Evolutionary conservation across 768 basidiomycete genomes (phyloP).

Genomic region (Gymnopilus junonius): DNA sequence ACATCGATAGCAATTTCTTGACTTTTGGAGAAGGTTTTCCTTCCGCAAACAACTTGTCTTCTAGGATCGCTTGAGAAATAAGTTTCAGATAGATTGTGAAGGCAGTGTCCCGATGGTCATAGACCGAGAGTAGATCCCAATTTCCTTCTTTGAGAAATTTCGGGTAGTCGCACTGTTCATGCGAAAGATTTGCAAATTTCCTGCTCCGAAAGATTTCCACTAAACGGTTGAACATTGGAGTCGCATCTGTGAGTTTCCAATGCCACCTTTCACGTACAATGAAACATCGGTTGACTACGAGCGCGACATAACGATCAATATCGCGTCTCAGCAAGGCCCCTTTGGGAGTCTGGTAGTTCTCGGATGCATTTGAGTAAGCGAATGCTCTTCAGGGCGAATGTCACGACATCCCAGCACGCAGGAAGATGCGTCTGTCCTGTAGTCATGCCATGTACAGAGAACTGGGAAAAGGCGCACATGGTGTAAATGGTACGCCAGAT

Average conservation of each 20-base stretch:
- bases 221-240: slow-evolving; percentile 62
- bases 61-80: slow-evolving; percentile 61
- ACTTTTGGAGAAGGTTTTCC: slow-evolving; percentile 44
- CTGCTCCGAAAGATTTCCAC: slow-evolving; percentile 78
- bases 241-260: slow-evolving; percentile 69
- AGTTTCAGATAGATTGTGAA: slow-evolving; percentile 85
- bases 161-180: slow-evolving; percentile 69
- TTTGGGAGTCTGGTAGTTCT: slow-evolving; percentile 42
- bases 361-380: slow-evolving; percentile 47
- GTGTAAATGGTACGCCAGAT: slow-evolving; percentile 75
- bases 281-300: slow-evolving; percentile 74
- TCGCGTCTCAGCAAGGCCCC: slow-evolving; percentile 60
- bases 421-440: slow-evolving; percentile 41
- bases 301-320: slow-evolving; percentile 58
- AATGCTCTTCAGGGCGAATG: slow-evolving; percentile 60
- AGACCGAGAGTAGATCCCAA: slow-evolving; percentile 52
- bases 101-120: slow-evolving; percentile 64
- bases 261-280: slow-evolving; percentile 76
- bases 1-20: slow-evolving; percentile 73
- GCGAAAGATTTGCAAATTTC: slow-evolving; percentile 71
- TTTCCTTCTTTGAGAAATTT: slow-evolving; percentile 65
- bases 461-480: slow-evolving; percentile 78
- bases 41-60: slow-evolving; percentile 30
- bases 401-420: slow-evolving; percentile 70
- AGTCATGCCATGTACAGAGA: slow-evolving; percentile 57